Evolutionary conservation across 176 grass and related monocot species (phyloP).

Genomic region (Aegilops tauschii): DNA sequence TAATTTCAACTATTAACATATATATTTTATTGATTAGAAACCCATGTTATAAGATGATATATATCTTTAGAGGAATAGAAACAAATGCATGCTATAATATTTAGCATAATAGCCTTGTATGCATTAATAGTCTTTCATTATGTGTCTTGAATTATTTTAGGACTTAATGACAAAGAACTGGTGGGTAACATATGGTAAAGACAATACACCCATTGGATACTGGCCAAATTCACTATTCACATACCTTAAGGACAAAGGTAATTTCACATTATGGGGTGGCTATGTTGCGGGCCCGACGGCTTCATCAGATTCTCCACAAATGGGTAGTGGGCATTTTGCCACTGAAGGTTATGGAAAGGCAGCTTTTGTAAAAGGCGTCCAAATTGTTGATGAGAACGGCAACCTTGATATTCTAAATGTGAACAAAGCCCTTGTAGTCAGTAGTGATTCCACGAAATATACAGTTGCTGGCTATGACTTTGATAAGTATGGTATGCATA

Average conservation of each 20-base stretch:
- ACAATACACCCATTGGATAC: constrained; percentile 15
- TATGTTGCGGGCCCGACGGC: background rate
- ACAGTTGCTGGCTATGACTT: background rate
- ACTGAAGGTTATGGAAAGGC: constrained; percentile 21
- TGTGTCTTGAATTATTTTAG: background rate
- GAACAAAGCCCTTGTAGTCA: background rate
- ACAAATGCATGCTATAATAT: background rate
- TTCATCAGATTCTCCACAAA: background rate
- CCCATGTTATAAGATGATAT: background rate
- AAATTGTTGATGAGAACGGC: background rate
- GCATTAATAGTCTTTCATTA: background rate
- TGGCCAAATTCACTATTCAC: constrained; percentile 32
- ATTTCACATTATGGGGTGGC: background rate
- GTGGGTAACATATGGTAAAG: constrained; percentile 14
- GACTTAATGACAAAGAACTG: constrained; percentile 19
- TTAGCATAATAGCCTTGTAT: too few relatives aligned
- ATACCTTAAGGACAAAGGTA: background rate
- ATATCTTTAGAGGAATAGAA: background rate
- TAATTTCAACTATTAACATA: background rate
- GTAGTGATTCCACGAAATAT: background rate
- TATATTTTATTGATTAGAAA: background rate
- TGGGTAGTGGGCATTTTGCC: constrained; percentile 42
- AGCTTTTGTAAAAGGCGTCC: background rate
- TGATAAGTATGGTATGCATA: background rate
- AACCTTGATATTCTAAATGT: background rate